Evolutionary conservation across 2,329 filamentous ascomycete species (phyloP).

Genomic region (Colletotrichum siamense): DNA sequence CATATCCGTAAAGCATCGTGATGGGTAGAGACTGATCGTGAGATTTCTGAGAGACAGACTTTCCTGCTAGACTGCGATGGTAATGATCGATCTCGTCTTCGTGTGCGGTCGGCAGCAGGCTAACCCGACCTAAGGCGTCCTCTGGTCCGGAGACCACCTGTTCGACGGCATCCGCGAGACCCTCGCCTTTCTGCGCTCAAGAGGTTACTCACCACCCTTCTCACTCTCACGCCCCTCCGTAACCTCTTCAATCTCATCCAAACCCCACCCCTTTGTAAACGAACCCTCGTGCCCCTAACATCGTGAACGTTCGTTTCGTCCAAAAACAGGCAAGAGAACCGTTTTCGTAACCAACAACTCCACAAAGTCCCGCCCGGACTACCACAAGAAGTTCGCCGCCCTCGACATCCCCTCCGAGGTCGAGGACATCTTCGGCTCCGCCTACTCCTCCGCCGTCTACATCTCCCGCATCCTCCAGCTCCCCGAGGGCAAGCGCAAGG

Average conservation of each 20-base stretch:
- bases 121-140: slow-evolving; percentile 68
- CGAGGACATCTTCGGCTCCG: slow-evolving; percentile 95
- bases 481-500: slow-evolving; percentile 82
- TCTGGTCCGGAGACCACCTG: slow-evolving; percentile 94
- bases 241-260: neutral
- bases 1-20: neutral
- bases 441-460: slow-evolving; percentile 95
- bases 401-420: slow-evolving; percentile 81
- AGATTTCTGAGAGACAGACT: slow-evolving; percentile 56
- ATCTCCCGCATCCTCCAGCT: slow-evolving; percentile 90
- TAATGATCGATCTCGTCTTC: slow-evolving; percentile 41
- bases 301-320: neutral
- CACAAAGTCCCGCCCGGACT: slow-evolving; percentile 92
- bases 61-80: slow-evolving; percentile 98
- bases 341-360: slow-evolving; percentile 99
- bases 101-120: neutral
- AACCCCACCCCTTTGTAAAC: neutral
- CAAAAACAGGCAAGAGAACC: slow-evolving; percentile 76
- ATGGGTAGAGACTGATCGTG: slow-evolving; percentile 19
- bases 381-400: slow-evolving; percentile 85
- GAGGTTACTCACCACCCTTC: slow-evolving; percentile 59
- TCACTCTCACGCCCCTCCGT: slow-evolving; percentile 5
- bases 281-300: neutral
- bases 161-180: slow-evolving; percentile 88
- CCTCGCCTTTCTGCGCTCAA: slow-evolving; percentile 79